Conservation (phyloP, 2,329 filamentous ascomycete genomes). For the Colletotrichum eleusines region DNA sequence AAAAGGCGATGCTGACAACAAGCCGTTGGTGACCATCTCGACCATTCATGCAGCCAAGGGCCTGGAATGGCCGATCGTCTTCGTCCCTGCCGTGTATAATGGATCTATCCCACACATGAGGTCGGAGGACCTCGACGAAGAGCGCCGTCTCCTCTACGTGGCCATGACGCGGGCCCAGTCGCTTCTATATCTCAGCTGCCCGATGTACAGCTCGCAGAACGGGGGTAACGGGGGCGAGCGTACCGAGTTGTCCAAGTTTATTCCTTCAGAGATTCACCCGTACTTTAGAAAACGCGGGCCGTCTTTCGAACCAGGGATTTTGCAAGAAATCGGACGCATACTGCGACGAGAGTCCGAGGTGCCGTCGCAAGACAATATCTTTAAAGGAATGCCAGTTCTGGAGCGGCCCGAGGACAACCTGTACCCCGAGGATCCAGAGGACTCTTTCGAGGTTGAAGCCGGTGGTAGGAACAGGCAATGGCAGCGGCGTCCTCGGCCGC, state of each 20-base stretch:
- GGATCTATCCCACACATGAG: constrained; percentile 92
- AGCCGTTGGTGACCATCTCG: constrained; percentile 84
- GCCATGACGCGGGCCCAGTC: constrained; percentile 95
- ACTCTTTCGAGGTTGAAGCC: constrained; percentile 29
- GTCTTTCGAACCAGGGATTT: constrained; percentile 70
- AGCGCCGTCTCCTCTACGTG: constrained; percentile 90
- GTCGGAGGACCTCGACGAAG: constrained; percentile 87
- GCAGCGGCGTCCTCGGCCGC: constrained; percentile 27
- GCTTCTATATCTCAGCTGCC: constrained; percentile 87
- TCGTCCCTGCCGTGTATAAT: constrained; percentile 89
- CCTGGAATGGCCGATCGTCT: constrained; percentile 95
- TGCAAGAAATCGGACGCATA: constrained; percentile 78
- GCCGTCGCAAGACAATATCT: constrained; percentile 68
- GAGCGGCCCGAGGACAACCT: constrained; percentile 73
- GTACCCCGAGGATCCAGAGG: constrained; percentile 64
- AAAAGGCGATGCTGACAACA: constrained; percentile 68
- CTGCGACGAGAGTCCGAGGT: constrained; percentile 66
- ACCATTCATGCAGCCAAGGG: constrained; percentile 98
- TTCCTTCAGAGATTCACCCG: constrained; percentile 60
- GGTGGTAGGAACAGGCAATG: constrained; percentile 31
- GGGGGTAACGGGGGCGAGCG: constrained; percentile 65
- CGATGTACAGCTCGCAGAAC: constrained; percentile 73
- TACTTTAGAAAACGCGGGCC: constrained; percentile 74
- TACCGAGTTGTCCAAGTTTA: constrained; percentile 74
- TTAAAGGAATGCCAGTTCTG: constrained; percentile 64